These are phyloP conservation scores for Eutypella sp. DNA, from an alignment of 2,329 filamentous ascomycete species.

Conservation along the genomic window DNA sequence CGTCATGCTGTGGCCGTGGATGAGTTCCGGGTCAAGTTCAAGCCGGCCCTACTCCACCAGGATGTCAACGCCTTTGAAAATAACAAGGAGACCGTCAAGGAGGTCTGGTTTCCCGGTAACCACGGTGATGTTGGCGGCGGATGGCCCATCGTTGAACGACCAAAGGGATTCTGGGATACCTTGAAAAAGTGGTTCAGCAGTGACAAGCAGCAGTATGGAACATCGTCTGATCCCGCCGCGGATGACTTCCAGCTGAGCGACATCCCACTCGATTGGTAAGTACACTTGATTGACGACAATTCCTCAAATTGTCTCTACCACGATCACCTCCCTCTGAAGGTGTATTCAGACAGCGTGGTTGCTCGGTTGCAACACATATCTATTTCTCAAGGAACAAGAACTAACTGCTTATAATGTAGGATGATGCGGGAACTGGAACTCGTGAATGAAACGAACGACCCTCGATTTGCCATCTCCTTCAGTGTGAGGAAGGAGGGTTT, in stretches of 20 bases:
- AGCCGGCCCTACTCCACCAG: conserved; percentile 41
- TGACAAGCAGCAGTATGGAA: conserved; percentile 24
- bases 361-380: too few relatives aligned
- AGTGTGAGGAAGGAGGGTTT: conserved; percentile 27
- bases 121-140: conserved; percentile 52
- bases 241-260: conserved; percentile 43
- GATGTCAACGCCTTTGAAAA: conserved; percentile 27
- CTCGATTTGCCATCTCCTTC: conserved; percentile 30
- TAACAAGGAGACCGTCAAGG: conserved; percentile 37
- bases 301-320: too few relatives aligned
- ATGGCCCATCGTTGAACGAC: conserved; percentile 33
- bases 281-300: too few relatives aligned
- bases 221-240: conserved; percentile 24
- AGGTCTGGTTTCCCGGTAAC: conserved; percentile 52
- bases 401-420: too few relatives aligned
- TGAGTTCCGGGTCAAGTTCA: conserved; percentile 52
- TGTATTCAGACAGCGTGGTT: too few relatives aligned
- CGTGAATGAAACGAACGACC: conserved; percentile 26
- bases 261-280: conserved; percentile 44
- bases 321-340: too few relatives aligned
- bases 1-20: conserved; percentile 50
- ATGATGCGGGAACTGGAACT: conserved; percentile 46
- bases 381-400: too few relatives aligned
- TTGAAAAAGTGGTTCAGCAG: conserved; percentile 33
- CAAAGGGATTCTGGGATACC: conserved; percentile 28